These are phyloP conservation scores for Ustilago sp. DNA, from an alignment of 1,284 basidiomycete species.

Conservation along the genomic window DNA sequence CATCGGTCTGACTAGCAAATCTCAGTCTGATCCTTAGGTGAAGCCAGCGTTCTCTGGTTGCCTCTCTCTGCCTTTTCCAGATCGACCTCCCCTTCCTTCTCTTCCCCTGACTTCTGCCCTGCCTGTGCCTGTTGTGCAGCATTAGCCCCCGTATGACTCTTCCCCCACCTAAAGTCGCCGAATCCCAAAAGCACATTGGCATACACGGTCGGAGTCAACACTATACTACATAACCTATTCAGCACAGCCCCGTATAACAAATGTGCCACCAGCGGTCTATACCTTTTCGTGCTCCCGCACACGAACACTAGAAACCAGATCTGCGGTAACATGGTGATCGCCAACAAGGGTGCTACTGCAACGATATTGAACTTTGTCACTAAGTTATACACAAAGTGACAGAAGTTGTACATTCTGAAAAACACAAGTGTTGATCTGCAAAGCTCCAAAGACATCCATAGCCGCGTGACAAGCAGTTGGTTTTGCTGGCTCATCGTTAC, in stretches of 20 bases:
- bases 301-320: conserved; percentile 42
- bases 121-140: conserved; percentile 8
- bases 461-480: conserved; percentile 26
- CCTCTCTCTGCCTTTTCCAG: conserved; percentile 20
- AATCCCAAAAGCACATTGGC: conserved; percentile 35
- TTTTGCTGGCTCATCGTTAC: conserved; percentile 26
- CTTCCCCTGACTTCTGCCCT: neutral
- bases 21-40: conserved; percentile 30
- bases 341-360: conserved; percentile 24
- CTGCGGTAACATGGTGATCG: conserved; percentile 34
- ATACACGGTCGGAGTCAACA: conserved; percentile 35
- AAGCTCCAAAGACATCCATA: conserved; percentile 36
- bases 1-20: conserved; percentile 5
- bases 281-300: conserved; percentile 16
- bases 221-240: conserved; percentile 27
- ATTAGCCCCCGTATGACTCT: conserved; percentile 28
- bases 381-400: conserved; percentile 31
- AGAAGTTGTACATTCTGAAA: conserved; percentile 37
- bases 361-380: conserved; percentile 26
- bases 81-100: conserved; percentile 4
- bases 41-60: conserved; percentile 6
- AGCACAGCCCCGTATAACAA: conserved; percentile 23
- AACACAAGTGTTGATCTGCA: conserved; percentile 28
- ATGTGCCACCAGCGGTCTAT: conserved; percentile 20
- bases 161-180: conserved; percentile 37